A percentile compares a stretch with the other conserved stretches of the same genome.
phyloP scores from a whole-genome alignment of 305 asterid genomes.

The Nicotiana rustica region DNA sequence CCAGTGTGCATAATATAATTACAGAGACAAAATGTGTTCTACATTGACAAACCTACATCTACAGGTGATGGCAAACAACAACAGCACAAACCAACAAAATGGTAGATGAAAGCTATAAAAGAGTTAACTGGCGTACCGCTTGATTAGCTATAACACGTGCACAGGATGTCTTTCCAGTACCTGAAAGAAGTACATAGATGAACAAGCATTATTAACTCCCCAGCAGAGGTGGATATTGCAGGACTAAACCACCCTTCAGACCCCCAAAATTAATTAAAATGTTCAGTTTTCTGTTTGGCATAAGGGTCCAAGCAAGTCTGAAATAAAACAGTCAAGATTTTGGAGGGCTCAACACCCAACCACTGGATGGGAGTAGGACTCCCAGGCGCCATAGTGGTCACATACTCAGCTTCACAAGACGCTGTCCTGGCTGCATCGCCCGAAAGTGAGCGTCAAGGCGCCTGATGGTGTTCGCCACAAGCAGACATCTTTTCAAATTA shows the following conservation, averaged over 20 bases:
- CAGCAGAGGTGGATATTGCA: not conserved
- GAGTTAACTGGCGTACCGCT: conserved; percentile 65
- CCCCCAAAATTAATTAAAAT: not conserved
- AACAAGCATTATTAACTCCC: conserved; percentile 28
- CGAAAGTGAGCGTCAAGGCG: no score
- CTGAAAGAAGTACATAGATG: conserved; percentile 55
- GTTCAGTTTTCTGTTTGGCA: conserved; percentile 13
- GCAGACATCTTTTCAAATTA: no score
- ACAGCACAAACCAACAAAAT: not conserved
- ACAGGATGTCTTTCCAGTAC: conserved; percentile 98
- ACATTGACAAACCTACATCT: conserved; percentile 14
- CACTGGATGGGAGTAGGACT: no score
- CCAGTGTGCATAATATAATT: not conserved
- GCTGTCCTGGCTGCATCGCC: no score
- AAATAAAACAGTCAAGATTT: not conserved
- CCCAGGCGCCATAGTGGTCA: no score
- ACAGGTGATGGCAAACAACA: conserved; percentile 27
- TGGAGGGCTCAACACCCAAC: no score
- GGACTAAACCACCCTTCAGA: not conserved
- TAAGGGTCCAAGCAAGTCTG: not conserved
- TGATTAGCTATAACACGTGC: conserved; percentile 97
- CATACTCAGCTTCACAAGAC: no score
- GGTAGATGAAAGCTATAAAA: conserved; percentile 37
- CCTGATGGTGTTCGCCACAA: no score
- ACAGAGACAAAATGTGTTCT: not conserved